Evolutionary conservation across 345 rosid species (phyloP).

Genomic region (Moringa oleifera): DNA sequence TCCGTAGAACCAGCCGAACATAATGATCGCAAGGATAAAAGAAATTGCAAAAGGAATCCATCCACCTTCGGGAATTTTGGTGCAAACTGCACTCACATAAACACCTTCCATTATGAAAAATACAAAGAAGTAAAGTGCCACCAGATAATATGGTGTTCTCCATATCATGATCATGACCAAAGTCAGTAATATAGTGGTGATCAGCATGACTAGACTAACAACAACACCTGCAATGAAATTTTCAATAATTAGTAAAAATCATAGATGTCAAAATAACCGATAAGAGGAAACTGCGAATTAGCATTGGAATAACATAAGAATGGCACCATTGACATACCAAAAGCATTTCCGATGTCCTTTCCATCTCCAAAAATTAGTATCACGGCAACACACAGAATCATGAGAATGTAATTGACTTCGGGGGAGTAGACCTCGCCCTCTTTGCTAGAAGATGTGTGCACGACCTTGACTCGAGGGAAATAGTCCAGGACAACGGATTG

Average conservation of each 20-base stretch:
- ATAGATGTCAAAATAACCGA: background rate
- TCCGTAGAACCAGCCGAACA: conserved; percentile 78
- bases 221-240: conserved; percentile 48
- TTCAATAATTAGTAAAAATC: background rate
- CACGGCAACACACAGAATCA: conserved; percentile 65
- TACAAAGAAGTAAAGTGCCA: conserved; percentile 39
- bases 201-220: conserved; percentile 77
- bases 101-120: conserved; percentile 63
- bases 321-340: conserved; percentile 32
- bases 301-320: background rate
- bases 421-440: conserved; percentile 75
- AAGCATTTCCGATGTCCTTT: conserved; percentile 63
- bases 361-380: conserved; percentile 66
- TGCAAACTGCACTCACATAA: conserved; percentile 53
- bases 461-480: conserved; percentile 69
- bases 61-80: conserved; percentile 59
- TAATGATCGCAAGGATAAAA: conserved; percentile 46
- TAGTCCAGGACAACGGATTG: conserved; percentile 73
- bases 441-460: conserved; percentile 54
- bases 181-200: conserved; percentile 48
- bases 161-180: conserved; percentile 68
- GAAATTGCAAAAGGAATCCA: conserved; percentile 81
- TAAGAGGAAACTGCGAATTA: background rate
- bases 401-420: conserved; percentile 64
- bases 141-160: conserved; percentile 41